These are phyloP conservation scores for Microthyrium microscopicum DNA, from an alignment of 2,329 filamentous ascomycete species.

Conservation along the genomic window DNA sequence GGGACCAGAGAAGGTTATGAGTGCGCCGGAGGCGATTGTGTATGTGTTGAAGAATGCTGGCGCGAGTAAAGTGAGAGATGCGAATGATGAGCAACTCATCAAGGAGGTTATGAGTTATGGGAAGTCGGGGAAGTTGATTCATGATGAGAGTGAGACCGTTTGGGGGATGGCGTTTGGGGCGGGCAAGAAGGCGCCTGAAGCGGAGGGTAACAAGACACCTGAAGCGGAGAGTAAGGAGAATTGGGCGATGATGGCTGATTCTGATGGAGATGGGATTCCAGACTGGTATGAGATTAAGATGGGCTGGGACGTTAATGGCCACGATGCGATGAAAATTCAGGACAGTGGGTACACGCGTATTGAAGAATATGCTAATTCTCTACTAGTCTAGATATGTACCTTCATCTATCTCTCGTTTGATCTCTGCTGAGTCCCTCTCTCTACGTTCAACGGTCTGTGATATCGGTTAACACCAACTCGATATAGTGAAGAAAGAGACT, in stretches of 20 bases:
- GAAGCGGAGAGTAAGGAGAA: neutral
- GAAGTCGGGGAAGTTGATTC: conserved; percentile 28
- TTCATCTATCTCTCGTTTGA: too few relatives aligned
- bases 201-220: conserved; percentile 15
- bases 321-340: conserved; percentile 25
- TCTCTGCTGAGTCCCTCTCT: too few relatives aligned
- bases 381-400: too few relatives aligned
- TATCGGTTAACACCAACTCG: neutral
- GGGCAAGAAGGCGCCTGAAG: conserved; percentile 1
- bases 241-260: conserved; percentile 20
- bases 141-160: conserved; percentile 21
- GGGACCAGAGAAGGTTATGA: conserved; percentile 23
- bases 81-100: conserved; percentile 27
- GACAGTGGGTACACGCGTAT: conserved; percentile 30
- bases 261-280: conserved; percentile 34
- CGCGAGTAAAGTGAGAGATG: conserved; percentile 28
- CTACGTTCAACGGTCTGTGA: conserved; percentile 17
- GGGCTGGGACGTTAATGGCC: conserved; percentile 18
- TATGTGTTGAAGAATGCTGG: conserved; percentile 26
- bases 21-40: conserved; percentile 23
- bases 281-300: conserved; percentile 31
- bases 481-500: neutral
- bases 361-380: conserved; percentile 34
- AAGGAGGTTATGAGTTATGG: conserved; percentile 30
- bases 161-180: conserved; percentile 12